Base-by-base conservation (phyloP, 2,329 filamentous ascomycete species). In the Dactylellina haptotyla region DNA sequence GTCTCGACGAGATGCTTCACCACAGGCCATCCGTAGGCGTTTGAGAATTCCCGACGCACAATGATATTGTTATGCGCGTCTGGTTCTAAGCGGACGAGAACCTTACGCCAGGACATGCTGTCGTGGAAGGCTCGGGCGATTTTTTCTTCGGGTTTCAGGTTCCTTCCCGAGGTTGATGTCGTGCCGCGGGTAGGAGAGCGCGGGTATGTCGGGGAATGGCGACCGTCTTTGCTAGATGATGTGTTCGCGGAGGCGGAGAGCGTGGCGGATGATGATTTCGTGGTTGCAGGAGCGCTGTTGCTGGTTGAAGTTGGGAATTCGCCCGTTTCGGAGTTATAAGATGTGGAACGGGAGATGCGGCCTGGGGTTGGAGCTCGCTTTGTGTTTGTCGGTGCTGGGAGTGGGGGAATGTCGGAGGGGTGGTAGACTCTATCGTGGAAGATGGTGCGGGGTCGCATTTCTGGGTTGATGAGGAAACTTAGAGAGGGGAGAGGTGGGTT, bases 61-160 rank as follows among this genome's bases (percentile, higher is more conserved):
- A 98, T 90, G 76, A 99, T 96, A 81, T 99, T 99, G 82, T 99
- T 99, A 83, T 99, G 95, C 0, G 95, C 95, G 81, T 99, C 95
- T 0, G 95, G 95, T 80, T 99, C 94, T 1, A 99, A 85, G 61
- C 95, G 90, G 12, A 99, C 95, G 2, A 99, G 87, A 0, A 99
- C 95, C 80, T 99, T 99, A 48, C 95, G 90, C 95, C 95, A 99
- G 1, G 92, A 91, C 18, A 99, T 82, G 75, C 92, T 92, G 10
- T 89, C 88, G 80, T 99, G 95, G 82, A 99, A 99, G 12, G 93
- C 95, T 50, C 95, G 87, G 1, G 95, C 95, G 76, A 99, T 99
- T 82, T 97, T 98, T 81, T 99, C 95, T 81, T 99, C 95, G 0
- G 98, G 93, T 75, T 91, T 92, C 88, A 98, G 93, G 75, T 54